Conservation (phyloP, 805 yeast species). For the Kazachstania viticola region DNA sequence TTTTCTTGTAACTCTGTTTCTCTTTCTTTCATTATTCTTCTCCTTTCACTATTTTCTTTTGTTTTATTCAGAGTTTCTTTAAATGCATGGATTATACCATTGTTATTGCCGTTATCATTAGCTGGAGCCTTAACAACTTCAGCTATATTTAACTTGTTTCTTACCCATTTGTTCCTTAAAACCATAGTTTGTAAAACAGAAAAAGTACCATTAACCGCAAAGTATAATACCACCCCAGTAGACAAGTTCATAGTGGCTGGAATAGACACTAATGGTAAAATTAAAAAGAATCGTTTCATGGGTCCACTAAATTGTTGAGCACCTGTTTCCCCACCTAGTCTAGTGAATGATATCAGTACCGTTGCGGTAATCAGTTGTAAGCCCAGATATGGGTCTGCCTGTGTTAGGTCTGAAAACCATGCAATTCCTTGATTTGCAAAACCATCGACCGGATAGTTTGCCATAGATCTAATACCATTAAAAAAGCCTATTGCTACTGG, state of each 20-base stretch:
- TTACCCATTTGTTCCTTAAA: slow-evolving; percentile 46
- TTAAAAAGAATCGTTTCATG: slow-evolving; percentile 57
- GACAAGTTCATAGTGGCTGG: slow-evolving; percentile 83
- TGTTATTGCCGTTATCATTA: slow-evolving; percentile 11
- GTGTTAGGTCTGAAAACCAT: slow-evolving; percentile 78
- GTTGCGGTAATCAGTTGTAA: slow-evolving; percentile 75
- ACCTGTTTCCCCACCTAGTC: slow-evolving; percentile 88
- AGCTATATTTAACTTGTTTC: slow-evolving; percentile 47
- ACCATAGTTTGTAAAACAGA: slow-evolving; percentile 63
- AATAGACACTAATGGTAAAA: slow-evolving; percentile 70
- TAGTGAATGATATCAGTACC: slow-evolving; percentile 61
- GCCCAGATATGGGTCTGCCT: slow-evolving; percentile 85
- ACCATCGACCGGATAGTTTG: slow-evolving; percentile 70
- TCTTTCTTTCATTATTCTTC: slow-evolving; percentile 26
- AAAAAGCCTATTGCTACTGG: slow-evolving; percentile 86
- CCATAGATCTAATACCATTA: slow-evolving; percentile 76
- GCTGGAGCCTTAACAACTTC: slow-evolving; percentile 47
- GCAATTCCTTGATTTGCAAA: slow-evolving; percentile 59
- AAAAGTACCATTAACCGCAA: slow-evolving; percentile 67
- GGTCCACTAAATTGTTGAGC: slow-evolving; percentile 53
- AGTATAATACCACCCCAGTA: slow-evolving; percentile 75
- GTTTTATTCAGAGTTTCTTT: slow-evolving; percentile 32
- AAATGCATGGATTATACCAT: slow-evolving; percentile 29
- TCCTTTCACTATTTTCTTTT: slow-evolving; percentile 29
- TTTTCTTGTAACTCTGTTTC: slow-evolving; percentile 24